Percentiles rank a stretch among this genome's conserved stretches.
These are phyloP conservation scores for Nannochloropsis gaditana DNA, from an alignment of 108 stramenopile genomes.

Conservation along the genomic window DNA sequence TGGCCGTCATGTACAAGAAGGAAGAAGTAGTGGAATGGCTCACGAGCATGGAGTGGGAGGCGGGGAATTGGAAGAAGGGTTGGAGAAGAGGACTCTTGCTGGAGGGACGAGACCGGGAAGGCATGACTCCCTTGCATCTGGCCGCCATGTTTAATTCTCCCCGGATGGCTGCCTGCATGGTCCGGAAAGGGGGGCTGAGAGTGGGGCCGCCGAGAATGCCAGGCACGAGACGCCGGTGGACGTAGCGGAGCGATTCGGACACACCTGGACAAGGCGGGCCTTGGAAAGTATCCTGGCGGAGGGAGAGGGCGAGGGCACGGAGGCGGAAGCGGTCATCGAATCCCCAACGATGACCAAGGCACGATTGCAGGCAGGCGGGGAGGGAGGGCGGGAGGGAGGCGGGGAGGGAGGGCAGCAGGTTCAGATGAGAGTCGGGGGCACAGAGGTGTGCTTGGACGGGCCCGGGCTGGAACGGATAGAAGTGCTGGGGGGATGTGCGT, in stretches of 20 bases:
- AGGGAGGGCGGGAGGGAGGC: not conserved
- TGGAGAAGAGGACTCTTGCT: not conserved
- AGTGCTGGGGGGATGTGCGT: not conserved
- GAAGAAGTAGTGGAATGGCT: not conserved
- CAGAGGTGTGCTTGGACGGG: not conserved
- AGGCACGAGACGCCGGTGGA: not conserved
- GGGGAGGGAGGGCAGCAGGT: not conserved
- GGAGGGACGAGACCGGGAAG: not conserved
- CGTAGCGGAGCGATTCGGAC: conserved; percentile 1
- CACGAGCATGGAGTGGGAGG: not conserved
- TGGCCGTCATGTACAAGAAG: not conserved
- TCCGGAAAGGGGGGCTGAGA: not conserved
- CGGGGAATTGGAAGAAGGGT: not conserved
- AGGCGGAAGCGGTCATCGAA: not conserved
- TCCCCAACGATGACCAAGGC: not conserved
- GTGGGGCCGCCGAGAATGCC: not conserved
- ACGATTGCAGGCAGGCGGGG: not conserved
- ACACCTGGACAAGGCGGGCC: not conserved
- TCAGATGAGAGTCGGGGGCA: not conserved
- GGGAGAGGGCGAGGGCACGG: not conserved
- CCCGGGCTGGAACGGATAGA: not conserved
- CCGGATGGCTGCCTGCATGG: not conserved
- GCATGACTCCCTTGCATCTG: not conserved
- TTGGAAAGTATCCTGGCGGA: not conserved
- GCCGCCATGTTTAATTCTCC: not conserved